Conservation (phyloP, 2,329 filamentous ascomycete genomes). For the Dactylellina parvicollis region DNA sequence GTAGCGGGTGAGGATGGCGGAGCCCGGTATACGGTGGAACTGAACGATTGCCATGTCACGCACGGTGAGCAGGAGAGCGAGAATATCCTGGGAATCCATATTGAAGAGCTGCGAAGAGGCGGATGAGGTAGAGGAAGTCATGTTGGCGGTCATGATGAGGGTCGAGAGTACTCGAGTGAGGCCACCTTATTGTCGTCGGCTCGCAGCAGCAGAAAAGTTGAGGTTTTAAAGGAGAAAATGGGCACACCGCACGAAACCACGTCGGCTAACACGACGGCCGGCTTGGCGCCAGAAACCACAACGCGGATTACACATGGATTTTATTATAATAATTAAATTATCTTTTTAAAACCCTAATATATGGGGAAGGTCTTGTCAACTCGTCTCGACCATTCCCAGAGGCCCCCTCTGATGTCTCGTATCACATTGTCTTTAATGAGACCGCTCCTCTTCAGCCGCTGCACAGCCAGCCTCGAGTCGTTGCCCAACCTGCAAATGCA, state of each 20-base stretch:
- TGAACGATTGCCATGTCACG: slow-evolving; percentile 69
- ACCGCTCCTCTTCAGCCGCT: slow-evolving; percentile 70
- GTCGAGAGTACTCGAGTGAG: neutral
- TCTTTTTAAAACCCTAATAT: slow-evolving; percentile 61
- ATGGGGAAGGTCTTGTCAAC: slow-evolving; percentile 72
- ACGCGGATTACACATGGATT: neutral
- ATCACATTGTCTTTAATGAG: slow-evolving; percentile 68
- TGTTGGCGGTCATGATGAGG: slow-evolving; percentile 40
- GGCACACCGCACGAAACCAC: slow-evolving; percentile 4
- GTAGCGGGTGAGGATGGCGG: slow-evolving; percentile 91
- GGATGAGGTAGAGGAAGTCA: slow-evolving; percentile 32
- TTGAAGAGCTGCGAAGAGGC: slow-evolving; percentile 55
- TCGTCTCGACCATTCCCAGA: slow-evolving; percentile 75
- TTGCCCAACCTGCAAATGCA: slow-evolving; percentile 79
- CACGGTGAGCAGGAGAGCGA: slow-evolving; percentile 67
- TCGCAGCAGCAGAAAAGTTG: slow-evolving; percentile 11
- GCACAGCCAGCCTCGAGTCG: slow-evolving; percentile 77
- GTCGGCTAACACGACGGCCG: slow-evolving; percentile 31
- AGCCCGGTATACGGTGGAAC: slow-evolving; percentile 92
- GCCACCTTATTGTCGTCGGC: slow-evolving; percentile 26
- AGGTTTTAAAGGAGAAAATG: slow-evolving; percentile 28
- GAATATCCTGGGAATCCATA: slow-evolving; percentile 70
- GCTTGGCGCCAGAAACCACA: slow-evolving; percentile 38
- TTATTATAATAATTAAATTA: neutral
- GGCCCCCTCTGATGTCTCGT: slow-evolving; percentile 76